Conservation (phyloP, 148 eudicot genomes). For the Camellia japonica region DNA sequence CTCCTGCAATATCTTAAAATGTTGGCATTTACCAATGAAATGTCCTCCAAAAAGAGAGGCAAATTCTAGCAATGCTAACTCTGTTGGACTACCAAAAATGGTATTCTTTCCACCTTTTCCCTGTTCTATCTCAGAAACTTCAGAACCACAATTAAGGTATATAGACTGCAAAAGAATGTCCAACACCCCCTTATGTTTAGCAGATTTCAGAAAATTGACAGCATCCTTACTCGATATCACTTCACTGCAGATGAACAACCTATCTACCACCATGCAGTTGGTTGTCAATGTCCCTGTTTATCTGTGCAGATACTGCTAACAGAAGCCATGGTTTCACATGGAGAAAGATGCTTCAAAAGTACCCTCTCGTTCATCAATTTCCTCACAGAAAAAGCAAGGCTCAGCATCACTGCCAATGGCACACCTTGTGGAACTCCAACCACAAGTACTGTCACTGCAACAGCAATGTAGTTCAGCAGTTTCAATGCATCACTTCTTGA, state of each 20-base stretch:
- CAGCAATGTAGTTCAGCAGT: slow-evolving; percentile 78
- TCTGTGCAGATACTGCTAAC: slow-evolving; percentile 76
- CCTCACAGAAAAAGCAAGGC: slow-evolving; percentile 95
- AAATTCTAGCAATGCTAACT: slow-evolving; percentile 73
- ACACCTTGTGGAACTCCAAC: slow-evolving; percentile 97
- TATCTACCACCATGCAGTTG: slow-evolving; percentile 80
- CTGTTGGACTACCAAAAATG: slow-evolving; percentile 81
- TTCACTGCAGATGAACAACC: slow-evolving; percentile 62
- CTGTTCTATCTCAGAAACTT: slow-evolving; percentile 47
- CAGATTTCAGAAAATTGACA: no score
- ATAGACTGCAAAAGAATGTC: slow-evolving; percentile 54
- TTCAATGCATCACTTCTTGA: slow-evolving; percentile 64
- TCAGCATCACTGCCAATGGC: slow-evolving; percentile 91
- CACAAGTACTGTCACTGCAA: slow-evolving; percentile 82
- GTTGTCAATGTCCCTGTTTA: slow-evolving; percentile 92
- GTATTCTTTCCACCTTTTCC: slow-evolving; percentile 58
- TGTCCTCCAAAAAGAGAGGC: slow-evolving; percentile 66
- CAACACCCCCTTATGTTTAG: slow-evolving; percentile 28
- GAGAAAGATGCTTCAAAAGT: slow-evolving; percentile 79
- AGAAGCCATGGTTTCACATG: slow-evolving; percentile 97
- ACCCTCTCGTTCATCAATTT: slow-evolving; percentile 78
- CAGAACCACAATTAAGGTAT: slow-evolving; percentile 70
- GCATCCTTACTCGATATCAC: slow-evolving; percentile 17
- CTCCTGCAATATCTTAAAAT: slow-evolving; percentile 32
- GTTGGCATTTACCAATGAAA: slow-evolving; percentile 39